phyloP scores from a whole-genome alignment of 768 basidiomycete species.

The Trametes punicea region DNA sequence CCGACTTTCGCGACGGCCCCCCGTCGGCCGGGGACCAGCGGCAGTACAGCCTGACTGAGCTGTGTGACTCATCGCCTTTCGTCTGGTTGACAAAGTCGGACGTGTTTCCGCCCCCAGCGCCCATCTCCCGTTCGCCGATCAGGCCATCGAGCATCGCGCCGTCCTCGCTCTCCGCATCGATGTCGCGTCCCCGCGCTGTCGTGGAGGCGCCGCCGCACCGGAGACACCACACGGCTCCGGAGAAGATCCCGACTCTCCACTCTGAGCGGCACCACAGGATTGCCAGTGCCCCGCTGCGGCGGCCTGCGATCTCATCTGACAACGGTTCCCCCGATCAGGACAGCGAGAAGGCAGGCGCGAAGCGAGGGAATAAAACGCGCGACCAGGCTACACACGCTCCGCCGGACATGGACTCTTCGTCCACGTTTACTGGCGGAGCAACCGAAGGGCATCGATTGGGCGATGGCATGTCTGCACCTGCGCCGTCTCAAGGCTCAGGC shows the following conservation, averaged over 20 bases:
- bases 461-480: neutral
- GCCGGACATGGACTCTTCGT: neutral
- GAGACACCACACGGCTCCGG: neutral
- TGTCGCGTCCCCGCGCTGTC: neutral
- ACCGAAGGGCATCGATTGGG: conserved; percentile 1
- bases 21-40: neutral
- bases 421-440: neutral
- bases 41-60: conserved; percentile 26
- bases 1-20: conserved; percentile 8
- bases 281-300: conserved; percentile 7
- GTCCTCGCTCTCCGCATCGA: neutral
- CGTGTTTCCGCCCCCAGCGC: conserved; percentile 11
- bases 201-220: neutral
- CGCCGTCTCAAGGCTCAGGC: neutral
- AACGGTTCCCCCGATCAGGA: neutral
- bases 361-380: neutral
- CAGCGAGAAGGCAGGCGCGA: neutral
- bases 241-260: neutral
- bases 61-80: conserved; percentile 18
- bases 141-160: neutral
- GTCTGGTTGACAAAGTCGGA: conserved; percentile 22
- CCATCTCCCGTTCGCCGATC: conserved; percentile 9
- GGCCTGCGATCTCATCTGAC: neutral
- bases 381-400: neutral
- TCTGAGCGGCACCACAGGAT: conserved; percentile 10